Percentiles rank a stretch among this genome's conserved stretches.
phyloP scores from a whole-genome alignment of 768 basidiomycete species.

The Zangia roseola region DNA sequence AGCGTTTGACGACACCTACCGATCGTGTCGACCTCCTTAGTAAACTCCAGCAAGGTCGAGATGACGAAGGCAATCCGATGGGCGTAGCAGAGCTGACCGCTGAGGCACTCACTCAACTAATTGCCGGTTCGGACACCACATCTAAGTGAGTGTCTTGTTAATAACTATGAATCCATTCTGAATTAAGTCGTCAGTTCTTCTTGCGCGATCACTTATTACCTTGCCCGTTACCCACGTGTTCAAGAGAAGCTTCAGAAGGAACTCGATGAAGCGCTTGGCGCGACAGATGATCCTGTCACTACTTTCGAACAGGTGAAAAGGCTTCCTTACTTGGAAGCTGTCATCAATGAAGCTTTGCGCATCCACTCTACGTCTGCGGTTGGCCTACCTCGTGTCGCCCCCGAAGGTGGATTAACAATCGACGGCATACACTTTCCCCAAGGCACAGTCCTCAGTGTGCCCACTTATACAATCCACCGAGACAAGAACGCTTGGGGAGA shows the following conservation, averaged over 20 bases:
- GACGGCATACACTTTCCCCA: constrained; percentile 55
- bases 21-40: constrained; percentile 81
- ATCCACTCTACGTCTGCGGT: constrained; percentile 82
- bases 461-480: constrained; percentile 82
- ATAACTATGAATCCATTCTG: background rate
- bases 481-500: constrained; percentile 72
- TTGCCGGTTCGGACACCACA: constrained; percentile 90
- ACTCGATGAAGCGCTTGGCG: constrained; percentile 56
- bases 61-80: constrained; percentile 78
- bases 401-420: constrained; percentile 69
- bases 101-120: constrained; percentile 82
- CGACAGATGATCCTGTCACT: constrained; percentile 59
- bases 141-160: constrained; percentile 62
- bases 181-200: constrained; percentile 57
- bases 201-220: constrained; percentile 84
- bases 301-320: constrained; percentile 69
- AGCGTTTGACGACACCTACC: constrained; percentile 62
- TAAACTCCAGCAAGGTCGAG: constrained; percentile 76
- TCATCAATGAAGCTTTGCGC: constrained; percentile 83
- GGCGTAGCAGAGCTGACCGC: constrained; percentile 82
- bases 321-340: constrained; percentile 79
- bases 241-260: constrained; percentile 77
- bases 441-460: constrained; percentile 77
- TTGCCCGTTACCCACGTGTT: constrained; percentile 62
- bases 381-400: constrained; percentile 79